Conservation (phyloP, 208 protist genomes). For the Acanthamoeba quina region DNA sequence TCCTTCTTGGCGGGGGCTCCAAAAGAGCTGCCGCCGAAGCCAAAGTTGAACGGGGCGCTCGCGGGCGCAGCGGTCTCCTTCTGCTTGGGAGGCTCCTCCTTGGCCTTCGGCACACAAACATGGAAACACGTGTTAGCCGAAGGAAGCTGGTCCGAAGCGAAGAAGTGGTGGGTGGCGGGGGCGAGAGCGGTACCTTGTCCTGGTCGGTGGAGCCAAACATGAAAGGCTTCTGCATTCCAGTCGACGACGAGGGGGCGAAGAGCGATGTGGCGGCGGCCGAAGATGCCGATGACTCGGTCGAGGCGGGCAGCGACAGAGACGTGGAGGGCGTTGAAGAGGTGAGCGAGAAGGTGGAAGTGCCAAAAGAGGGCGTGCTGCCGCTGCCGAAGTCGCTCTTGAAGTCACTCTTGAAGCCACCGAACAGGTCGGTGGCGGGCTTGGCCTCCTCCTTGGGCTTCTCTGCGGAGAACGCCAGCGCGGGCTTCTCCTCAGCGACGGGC, state of each 20-base stretch:
- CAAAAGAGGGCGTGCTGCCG: not conserved
- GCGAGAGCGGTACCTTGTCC: not conserved
- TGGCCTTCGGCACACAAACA: not conserved
- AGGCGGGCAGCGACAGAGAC: not conserved
- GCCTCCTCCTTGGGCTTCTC: not conserved
- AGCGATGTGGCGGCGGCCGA: not conserved
- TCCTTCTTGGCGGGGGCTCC: not conserved
- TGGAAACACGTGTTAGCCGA: not conserved
- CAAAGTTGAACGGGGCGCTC: not conserved
- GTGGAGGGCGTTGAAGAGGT: not conserved
- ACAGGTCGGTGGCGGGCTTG: conserved; percentile 9
- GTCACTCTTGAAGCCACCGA: conserved; percentile 7
- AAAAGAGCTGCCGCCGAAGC: not conserved
- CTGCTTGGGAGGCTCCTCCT: not conserved
- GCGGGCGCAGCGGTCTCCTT: not conserved
- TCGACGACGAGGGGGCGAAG: not conserved
- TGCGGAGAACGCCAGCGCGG: not conserved
- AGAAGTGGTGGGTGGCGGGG: not conserved
- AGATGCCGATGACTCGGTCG: no score
- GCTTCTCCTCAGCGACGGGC: not conserved
- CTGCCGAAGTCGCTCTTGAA: not conserved
- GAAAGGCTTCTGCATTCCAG: not conserved
- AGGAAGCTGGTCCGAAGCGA: not conserved
- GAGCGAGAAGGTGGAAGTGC: conserved; percentile 1
- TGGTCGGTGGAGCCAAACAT: not conserved